Base-by-base conservation (phyloP, 371 early-diverging fungal genomes). In the Syncephalastrum contaminatum region DNA sequence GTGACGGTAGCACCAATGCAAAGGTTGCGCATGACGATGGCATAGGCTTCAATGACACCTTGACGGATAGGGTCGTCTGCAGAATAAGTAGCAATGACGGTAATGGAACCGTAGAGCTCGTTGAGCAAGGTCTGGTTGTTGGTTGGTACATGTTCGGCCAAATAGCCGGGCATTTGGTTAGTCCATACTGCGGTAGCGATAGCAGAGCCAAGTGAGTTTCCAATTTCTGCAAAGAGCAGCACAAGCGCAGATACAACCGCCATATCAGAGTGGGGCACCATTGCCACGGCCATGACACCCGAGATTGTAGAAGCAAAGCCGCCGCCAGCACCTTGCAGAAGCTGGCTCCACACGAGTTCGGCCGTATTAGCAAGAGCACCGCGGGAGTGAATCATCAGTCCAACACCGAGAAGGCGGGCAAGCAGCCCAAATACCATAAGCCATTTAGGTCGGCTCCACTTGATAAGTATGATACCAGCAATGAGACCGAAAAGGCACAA, bases 331-430 rank as follows among this genome's bases (percentile, higher is more conserved):
- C 80, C 80, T 53, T 69, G 67, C 50, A 80, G 51, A 19, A 70
- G 53, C 51, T 80, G 77, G 3, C 70, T 68, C 39, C 72, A 64
- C 22, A 75, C 72, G 19, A 80, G 67, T 56, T 70, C 67, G 19
- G 58, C 73, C 60, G 67, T 65, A 4, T 67, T 62, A 2, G 75
- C 66, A 2, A 52, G 48, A 1, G 77, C 71, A 48, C 54, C 53
- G 36, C 80, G 73, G 41, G 80, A 64, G 13, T 66, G 72, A 41
- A 80, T 77, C 80, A 80, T 77, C 5, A 77, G 42, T n/a, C 77
- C 80, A 42, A 70, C 60, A 55, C 77, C 75, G 12, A 70, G 25
- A 3, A 73, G 62, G 57, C 63, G 59, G 20, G 73, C 40, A 13
- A 63, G 44, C 27, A 70, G 62, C 53, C 80, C 80, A 44, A 53